Conservation (phyloP, 306 rosid genomes). For the Abrus pulchellus region DNA sequence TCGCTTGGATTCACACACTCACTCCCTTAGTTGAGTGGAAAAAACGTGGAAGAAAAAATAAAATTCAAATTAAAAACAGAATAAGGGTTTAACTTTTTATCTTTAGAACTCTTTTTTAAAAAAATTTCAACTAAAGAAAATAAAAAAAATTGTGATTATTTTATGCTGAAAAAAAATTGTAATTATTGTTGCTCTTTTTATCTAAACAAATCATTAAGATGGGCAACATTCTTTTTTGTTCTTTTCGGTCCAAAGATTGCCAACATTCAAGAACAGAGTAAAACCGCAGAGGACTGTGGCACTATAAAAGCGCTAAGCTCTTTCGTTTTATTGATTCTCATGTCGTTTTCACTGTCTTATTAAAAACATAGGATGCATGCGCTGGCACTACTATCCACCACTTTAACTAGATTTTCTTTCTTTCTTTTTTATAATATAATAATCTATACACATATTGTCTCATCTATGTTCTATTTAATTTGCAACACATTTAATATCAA, state of each 20-base stretch:
- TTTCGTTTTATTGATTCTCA: not conserved
- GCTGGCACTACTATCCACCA: conserved; percentile 18
- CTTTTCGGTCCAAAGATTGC: not conserved
- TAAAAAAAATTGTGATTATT: no score
- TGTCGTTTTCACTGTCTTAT: not conserved
- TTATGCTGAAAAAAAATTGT: no score
- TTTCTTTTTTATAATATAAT: not conserved
- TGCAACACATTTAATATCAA: not conserved
- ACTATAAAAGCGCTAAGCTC: not conserved
- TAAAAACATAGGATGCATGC: not conserved
- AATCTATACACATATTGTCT: not conserved
- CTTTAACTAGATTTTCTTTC: not conserved
- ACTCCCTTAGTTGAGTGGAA: no score
- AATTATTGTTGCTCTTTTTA: no score
- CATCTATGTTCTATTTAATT: not conserved
- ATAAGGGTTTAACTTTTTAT: no score
- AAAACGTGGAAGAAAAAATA: no score
- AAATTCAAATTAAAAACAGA: no score
- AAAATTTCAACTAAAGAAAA: no score
- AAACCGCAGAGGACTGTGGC: not conserved
- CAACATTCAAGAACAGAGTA: not conserved
- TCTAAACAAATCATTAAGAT: not conserved
- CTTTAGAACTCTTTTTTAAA: no score
- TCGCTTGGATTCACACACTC: conserved; percentile 2
- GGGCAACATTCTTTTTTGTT: not conserved